Percentiles rank a stretch among this genome's conserved stretches.
These are phyloP conservation scores for Argentina anserina DNA, from an alignment of 306 rosid species.

Conservation along the genomic window DNA sequence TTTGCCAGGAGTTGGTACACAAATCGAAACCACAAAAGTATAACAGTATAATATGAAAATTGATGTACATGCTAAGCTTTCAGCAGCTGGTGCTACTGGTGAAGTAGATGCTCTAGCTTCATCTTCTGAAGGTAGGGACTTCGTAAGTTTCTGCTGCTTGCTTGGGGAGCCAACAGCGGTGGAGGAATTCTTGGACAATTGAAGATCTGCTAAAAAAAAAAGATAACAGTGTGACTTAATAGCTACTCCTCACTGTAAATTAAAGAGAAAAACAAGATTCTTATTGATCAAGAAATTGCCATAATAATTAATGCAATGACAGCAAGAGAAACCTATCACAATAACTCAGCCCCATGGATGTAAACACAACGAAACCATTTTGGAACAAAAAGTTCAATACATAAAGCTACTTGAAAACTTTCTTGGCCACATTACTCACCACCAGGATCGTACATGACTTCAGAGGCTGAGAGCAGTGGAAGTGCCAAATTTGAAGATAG, in stretches of 20 bases:
- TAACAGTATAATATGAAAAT: slow-evolving; percentile 24
- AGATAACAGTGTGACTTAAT: no score
- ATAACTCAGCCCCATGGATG: neutral
- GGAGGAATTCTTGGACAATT: slow-evolving; percentile 50
- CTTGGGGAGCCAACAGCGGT: slow-evolving; percentile 49
- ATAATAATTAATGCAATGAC: neutral
- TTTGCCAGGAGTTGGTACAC: slow-evolving; percentile 24
- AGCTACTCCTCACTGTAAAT: no score
- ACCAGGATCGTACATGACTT: slow-evolving; percentile 58
- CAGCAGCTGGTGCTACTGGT: slow-evolving; percentile 47
- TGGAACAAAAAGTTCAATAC: slow-evolving; percentile 1
- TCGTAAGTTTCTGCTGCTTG: slow-evolving; percentile 50
- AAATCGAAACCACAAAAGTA: slow-evolving; percentile 10
- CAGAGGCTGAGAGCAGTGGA: slow-evolving; percentile 76
- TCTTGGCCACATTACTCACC: slow-evolving; percentile 43
- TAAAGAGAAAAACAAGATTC: slow-evolving; percentile 12
- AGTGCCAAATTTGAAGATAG: slow-evolving; percentile 64
- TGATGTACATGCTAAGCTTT: slow-evolving; percentile 70
- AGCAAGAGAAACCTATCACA: neutral
- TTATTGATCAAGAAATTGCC: neutral
- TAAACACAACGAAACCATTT: slow-evolving; percentile 15
- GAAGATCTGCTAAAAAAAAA: slow-evolving; percentile 51
- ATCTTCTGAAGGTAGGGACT: slow-evolving; percentile 52
- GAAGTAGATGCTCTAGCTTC: slow-evolving; percentile 64
- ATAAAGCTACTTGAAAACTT: slow-evolving; percentile 14